These are phyloP conservation scores for Planoprotostelium fungivorum DNA, from an alignment of 78 protist species.

Conservation along the genomic window DNA sequence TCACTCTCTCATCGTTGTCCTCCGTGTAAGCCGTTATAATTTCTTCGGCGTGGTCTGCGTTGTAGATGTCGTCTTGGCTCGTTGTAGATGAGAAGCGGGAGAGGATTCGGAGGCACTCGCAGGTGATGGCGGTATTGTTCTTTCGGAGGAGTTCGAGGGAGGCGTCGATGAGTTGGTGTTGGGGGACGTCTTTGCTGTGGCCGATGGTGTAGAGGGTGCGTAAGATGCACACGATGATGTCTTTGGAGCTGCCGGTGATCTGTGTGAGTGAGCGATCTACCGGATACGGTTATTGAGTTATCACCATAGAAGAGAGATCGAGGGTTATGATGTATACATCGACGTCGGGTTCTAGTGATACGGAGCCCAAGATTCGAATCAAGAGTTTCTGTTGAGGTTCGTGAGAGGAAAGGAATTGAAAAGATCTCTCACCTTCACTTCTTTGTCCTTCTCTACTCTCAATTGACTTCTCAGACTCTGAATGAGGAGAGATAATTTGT, in stretches of 20 bases:
- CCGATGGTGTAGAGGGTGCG: background rate
- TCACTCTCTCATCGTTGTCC: constrained; percentile 5
- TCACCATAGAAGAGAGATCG: constrained; percentile 14
- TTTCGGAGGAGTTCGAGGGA: background rate
- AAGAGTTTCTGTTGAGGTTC: background rate
- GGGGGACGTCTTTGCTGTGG: background rate
- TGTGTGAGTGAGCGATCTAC: background rate
- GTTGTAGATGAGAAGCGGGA: background rate
- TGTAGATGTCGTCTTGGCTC: background rate
- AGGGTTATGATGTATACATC: constrained; percentile 12
- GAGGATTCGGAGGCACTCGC: background rate
- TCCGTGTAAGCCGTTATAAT: constrained; percentile 18
- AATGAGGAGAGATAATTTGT: constrained; percentile 21
- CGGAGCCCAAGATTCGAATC: constrained; percentile 3
- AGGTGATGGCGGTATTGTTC: background rate
- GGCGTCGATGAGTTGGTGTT: background rate
- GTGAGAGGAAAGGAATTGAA: background rate
- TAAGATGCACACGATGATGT: background rate
- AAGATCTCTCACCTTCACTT: constrained; percentile 1
- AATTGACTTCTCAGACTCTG: constrained; percentile 28
- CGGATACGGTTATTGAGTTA: background rate
- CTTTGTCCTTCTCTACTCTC: constrained; percentile 22
- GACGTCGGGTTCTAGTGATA: constrained; percentile 33
- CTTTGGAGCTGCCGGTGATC: background rate
- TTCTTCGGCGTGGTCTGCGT: background rate